Evolutionary conservation across 805 yeast genomes (phyloP), one percentile per base, ranked within the genome.

Genomic region (Blastobotrys chiropterorum): DNA sequence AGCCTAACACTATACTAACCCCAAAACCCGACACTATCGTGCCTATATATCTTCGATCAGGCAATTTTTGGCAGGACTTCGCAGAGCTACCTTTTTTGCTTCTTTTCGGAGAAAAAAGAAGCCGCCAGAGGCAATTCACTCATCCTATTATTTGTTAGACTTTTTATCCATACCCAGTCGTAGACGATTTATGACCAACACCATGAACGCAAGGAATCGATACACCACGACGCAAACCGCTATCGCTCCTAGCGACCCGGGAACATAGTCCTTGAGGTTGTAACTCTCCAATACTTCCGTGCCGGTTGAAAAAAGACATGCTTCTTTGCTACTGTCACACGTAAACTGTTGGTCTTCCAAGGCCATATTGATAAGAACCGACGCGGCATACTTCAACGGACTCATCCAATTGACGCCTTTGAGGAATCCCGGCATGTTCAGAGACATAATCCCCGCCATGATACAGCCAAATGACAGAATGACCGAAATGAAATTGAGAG

Each of bases 361-460:
- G 1, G 81, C 85, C 53, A 81, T 60, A 56, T 84, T 79, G n/a
- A 82, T 77, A 46, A 81, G 64, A 1, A 80, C 69, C 58, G 81
- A 77, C 8, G 84, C 84, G 1, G 82, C 83, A 62, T 85, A 89
- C 60, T 84, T 85, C 57, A 85, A 65, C 2, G 96, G 96, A 49
- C 83, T 83, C n/a, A 85, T 59, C 67, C 81, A 89, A 66, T 87
- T 88, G 62, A 86, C 67, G 0, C 82, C 95, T 56, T 74, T 74
- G 62, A 88, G 73, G 46, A 89, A 81, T 1, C 68, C 69, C 21
- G 85, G 85, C 84, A 88, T 79, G n/a, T 82, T 73, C 59, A 87
- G 70, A 0, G 96, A 85, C 82, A 89, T 75, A 8, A 90, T 71
- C 2, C 96, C 97, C 1, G 88, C 86, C 94, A 89, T 85, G 58